Conservation (phyloP, 2,329 filamentous ascomycete genomes). For the Lachnellula hyalina region DNA sequence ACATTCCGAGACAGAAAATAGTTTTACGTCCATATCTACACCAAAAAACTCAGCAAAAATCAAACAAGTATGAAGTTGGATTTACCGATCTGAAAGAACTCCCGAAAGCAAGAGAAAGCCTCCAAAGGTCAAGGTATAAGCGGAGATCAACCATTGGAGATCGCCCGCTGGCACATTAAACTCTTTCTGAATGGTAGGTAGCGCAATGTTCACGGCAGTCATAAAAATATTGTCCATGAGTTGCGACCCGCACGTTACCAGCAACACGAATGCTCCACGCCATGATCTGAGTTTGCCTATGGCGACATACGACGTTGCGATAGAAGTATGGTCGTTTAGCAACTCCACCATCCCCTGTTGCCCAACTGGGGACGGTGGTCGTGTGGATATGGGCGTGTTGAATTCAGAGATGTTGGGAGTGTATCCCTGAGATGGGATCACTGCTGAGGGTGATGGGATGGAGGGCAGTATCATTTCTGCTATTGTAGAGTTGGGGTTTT, state of each 20-base stretch:
- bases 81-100: conserved; percentile 30
- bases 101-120: conserved; percentile 33
- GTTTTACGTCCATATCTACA: conserved; percentile 34
- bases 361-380: conserved; percentile 8
- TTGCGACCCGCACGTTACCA: conserved; percentile 38
- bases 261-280: conserved; percentile 35
- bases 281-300: conserved; percentile 29
- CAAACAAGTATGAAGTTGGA: neutral
- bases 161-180: conserved; percentile 33
- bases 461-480: no score
- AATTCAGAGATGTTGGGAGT: conserved; percentile 3
- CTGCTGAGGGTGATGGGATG: no score
- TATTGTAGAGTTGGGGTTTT: no score
- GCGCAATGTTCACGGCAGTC: conserved; percentile 37
- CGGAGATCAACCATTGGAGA: conserved; percentile 38
- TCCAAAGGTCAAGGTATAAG: conserved; percentile 37
- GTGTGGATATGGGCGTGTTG: conserved; percentile 8
- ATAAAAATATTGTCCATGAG: conserved; percentile 41
- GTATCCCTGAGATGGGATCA: no score
- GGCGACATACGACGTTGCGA: no score
- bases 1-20: conserved; percentile 35
- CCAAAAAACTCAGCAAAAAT: no score
- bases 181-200: conserved; percentile 37
- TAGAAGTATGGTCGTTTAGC: no score
- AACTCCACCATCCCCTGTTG: conserved; percentile 19